Evolutionary conservation across 2,329 filamentous ascomycete genomes (phyloP), one percentile per base, ranked within the genome.

Genomic region (Chaetomium olivaceum): DNA sequence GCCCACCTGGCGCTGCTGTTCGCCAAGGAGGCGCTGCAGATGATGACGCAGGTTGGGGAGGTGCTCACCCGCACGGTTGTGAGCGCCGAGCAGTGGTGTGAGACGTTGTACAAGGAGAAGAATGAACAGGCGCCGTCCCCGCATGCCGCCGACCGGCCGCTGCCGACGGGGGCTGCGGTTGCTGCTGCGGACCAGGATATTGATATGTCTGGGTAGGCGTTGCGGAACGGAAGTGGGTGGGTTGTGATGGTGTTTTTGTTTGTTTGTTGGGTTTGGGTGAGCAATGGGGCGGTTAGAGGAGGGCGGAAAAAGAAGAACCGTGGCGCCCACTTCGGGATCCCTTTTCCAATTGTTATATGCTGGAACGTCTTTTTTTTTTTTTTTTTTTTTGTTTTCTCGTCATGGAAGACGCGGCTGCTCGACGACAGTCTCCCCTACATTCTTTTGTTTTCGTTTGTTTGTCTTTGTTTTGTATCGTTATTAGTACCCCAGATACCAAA

Each of bases 31-130:
- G 92, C 93, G 0, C 82, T 98, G 16, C 93, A 97, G 71, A 97
- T 98, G 90, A 93, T 98, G 84, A 86, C 88, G 0, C 93, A 97
- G 76, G 92, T 99, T 58, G 95, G 89, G 50, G 88, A 89, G 5
- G 91, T 97, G 1, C 85, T 98, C 9, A 91, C 96, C 71, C 91
- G 92, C 61, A 98, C 95, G 0, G 90, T 98, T 61, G 86, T 91
- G 63, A 95, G 91, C 72, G 95, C 95, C 0, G 94, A 98, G 77
- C 87, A 89, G 71, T 98, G 95, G 95, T 91, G 94, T 70, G 90
- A 93, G 66, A 83, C 89, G 23, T 81, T 96, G 65, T 91, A 91
- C 12, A 81, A 83, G 70, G 75, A 74, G 68, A 78, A 75, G 70
- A 48, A 51, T 12, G 65, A 64, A 12, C 64, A 62, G 21, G 31